Evolutionary conservation across 2,329 filamentous ascomycete genomes (phyloP).

Genomic region (Xylaria sp.): DNA sequence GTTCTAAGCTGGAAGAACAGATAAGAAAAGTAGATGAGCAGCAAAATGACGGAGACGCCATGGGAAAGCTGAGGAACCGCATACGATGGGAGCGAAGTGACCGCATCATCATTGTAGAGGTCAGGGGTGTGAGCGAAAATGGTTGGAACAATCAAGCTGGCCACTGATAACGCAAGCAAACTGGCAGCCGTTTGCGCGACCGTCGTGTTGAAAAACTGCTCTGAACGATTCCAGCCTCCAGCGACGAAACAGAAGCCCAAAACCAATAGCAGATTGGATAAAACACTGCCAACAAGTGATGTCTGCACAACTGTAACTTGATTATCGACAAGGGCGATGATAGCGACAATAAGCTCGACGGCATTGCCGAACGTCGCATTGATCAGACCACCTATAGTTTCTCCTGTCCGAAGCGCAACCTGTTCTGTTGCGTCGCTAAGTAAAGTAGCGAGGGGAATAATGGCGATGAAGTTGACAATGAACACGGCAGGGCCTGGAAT

Average conservation of each 20-base stretch:
- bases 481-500: slow-evolving; percentile 60
- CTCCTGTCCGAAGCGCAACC: slow-evolving; percentile 79
- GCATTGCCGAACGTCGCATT: slow-evolving; percentile 93
- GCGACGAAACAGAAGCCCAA: slow-evolving; percentile 94
- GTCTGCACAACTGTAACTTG: slow-evolving; percentile 90
- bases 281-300: slow-evolving; percentile 87
- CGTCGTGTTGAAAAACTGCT: slow-evolving; percentile 91
- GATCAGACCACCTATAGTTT: slow-evolving; percentile 84
- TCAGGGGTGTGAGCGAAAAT: slow-evolving; percentile 70
- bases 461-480: slow-evolving; percentile 91
- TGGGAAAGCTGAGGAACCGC: slow-evolving; percentile 70
- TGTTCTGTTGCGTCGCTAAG: slow-evolving; percentile 90
- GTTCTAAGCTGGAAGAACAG: slow-evolving; percentile 92
- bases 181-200: slow-evolving; percentile 90
- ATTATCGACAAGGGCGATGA: slow-evolving; percentile 77
- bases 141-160: slow-evolving; percentile 85
- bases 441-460: slow-evolving; percentile 86
- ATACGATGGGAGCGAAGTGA: slow-evolving; percentile 56
- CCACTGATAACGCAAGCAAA: slow-evolving; percentile 78
- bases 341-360: slow-evolving; percentile 85
- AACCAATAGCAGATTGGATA: slow-evolving; percentile 88
- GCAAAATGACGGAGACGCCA: slow-evolving; percentile 78
- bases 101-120: slow-evolving; percentile 41
- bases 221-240: slow-evolving; percentile 75
- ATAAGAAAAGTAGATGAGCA: slow-evolving; percentile 83